Evolutionary conservation across 768 basidiomycete genomes (phyloP).

Genomic region (Leucogyrophana mollusca): DNA sequence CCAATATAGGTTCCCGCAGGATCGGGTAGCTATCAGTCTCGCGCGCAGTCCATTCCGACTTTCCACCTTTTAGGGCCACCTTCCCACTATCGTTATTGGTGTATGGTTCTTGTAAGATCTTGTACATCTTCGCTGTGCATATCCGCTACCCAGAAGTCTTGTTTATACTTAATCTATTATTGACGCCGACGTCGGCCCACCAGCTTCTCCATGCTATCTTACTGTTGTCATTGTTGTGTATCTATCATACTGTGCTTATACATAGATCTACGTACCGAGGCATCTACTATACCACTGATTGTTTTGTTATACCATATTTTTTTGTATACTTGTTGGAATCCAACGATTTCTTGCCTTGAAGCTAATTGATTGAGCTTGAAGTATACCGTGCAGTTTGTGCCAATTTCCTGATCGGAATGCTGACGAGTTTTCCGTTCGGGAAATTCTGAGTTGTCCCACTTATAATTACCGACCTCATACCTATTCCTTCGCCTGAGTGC

Average conservation of each 20-base stretch:
- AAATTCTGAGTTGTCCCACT: too few species aligned
- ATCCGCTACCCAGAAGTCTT: constrained; percentile 1
- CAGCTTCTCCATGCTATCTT: constrained; percentile 8
- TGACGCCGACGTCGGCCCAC: neutral
- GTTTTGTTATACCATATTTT: constrained; percentile 4
- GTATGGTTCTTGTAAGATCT: constrained; percentile 3
- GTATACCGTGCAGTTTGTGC: too few species aligned
- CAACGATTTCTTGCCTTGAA: too few species aligned
- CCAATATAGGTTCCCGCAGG: constrained; percentile 59
- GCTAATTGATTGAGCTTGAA: too few species aligned
- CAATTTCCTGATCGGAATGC: too few species aligned
- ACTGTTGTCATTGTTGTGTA: constrained; percentile 10
- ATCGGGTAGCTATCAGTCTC: constrained; percentile 43
- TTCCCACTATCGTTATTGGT: constrained; percentile 9
- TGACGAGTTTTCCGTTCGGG: too few species aligned
- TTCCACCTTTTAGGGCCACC: constrained; percentile 55
- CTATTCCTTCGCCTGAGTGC: too few species aligned
- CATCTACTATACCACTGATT: constrained; percentile 8
- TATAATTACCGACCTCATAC: too few species aligned
- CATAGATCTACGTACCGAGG: neutral
- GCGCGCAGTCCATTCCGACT: constrained; percentile 48
- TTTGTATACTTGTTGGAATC: neutral
- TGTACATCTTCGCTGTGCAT: constrained; percentile 9
- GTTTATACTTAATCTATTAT: constrained; percentile 9
- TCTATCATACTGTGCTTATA: constrained; percentile 4